Evolutionary conservation across 306 rosid genomes (phyloP).

Genomic region (Dalbergia cochinchinensis): DNA sequence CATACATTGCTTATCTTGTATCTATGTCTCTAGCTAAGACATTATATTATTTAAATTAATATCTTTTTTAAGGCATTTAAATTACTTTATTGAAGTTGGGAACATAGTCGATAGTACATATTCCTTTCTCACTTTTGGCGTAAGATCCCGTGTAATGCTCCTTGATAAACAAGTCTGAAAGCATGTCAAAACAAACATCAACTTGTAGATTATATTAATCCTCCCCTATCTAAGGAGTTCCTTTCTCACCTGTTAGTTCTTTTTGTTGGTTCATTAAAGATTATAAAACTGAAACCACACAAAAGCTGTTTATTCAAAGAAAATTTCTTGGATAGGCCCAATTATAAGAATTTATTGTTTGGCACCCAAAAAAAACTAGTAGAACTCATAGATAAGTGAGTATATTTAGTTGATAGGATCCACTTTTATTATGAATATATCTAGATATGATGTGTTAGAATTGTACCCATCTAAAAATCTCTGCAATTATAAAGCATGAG

Average conservation of each 20-base stretch:
- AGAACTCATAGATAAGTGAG: too few relatives aligned
- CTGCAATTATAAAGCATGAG: too few relatives aligned
- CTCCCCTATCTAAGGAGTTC: neutral
- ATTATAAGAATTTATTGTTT: too few relatives aligned
- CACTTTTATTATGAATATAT: too few relatives aligned
- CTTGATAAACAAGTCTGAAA: constrained; percentile 2
- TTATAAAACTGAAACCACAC: neutral
- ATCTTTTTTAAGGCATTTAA: too few relatives aligned
- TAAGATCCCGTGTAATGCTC: neutral
- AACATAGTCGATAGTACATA: neutral
- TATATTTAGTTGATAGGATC: too few relatives aligned
- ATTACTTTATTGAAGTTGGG: neutral
- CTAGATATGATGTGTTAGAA: too few relatives aligned
- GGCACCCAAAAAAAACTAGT: too few relatives aligned
- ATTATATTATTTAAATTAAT: neutral
- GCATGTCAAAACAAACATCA: neutral
- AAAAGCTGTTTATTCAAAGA: neutral
- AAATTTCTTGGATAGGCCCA: too few relatives aligned
- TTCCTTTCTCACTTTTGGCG: constrained; percentile 1
- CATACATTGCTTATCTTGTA: neutral
- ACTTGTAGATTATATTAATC: neutral
- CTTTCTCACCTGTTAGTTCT: neutral
- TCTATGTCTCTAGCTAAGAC: neutral
- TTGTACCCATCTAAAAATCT: too few relatives aligned
- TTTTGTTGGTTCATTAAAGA: neutral